Percentiles rank a stretch among this genome's conserved stretches.
Evolutionary conservation across 768 basidiomycete genomes (phyloP).

Genomic region (Neoboletus subvelutipes): DNA sequence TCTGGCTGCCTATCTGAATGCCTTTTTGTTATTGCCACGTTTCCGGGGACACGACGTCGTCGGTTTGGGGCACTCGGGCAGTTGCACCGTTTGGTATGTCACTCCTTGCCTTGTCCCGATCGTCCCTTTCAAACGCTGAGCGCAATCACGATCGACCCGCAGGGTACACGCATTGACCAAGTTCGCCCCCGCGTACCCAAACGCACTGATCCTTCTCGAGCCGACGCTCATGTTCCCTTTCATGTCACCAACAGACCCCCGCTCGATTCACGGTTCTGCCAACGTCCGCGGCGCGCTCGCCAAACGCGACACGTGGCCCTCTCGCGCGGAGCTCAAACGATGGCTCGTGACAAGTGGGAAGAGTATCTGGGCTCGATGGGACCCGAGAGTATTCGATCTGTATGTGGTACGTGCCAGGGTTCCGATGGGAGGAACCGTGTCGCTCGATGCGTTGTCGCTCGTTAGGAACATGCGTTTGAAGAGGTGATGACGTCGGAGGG

Average conservation of each 20-base stretch:
- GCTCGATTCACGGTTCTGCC: slow-evolving; percentile 29
- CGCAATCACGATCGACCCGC: not conserved
- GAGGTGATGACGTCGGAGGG: slow-evolving; percentile 15
- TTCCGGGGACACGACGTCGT: slow-evolving; percentile 25
- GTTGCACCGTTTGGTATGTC: slow-evolving; percentile 30
- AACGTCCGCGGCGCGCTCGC: slow-evolving; percentile 29
- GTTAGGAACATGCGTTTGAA: slow-evolving; percentile 27
- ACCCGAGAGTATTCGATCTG: slow-evolving; percentile 22
- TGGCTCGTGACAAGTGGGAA: slow-evolving; percentile 20
- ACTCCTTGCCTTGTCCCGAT: not conserved
- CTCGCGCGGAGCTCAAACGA: slow-evolving; percentile 17
- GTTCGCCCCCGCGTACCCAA: slow-evolving; percentile 10
- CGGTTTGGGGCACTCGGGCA: slow-evolving; percentile 30
- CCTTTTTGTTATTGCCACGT: slow-evolving; percentile 26
- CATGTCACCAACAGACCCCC: slow-evolving; percentile 27
- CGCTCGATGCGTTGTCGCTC: not conserved
- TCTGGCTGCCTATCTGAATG: slow-evolving; percentile 21
- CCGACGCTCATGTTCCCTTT: slow-evolving; percentile 34
- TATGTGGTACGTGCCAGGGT: slow-evolving; percentile 20
- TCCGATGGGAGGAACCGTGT: not conserved
- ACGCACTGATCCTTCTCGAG: slow-evolving; percentile 28
- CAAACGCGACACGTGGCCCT: slow-evolving; percentile 29
- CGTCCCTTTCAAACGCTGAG: not conserved
- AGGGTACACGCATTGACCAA: slow-evolving; percentile 24
- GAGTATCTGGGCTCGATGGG: slow-evolving; percentile 26